phyloP scores from a whole-genome alignment of 805 yeast genomes.

The Lachancea thermotolerans region DNA sequence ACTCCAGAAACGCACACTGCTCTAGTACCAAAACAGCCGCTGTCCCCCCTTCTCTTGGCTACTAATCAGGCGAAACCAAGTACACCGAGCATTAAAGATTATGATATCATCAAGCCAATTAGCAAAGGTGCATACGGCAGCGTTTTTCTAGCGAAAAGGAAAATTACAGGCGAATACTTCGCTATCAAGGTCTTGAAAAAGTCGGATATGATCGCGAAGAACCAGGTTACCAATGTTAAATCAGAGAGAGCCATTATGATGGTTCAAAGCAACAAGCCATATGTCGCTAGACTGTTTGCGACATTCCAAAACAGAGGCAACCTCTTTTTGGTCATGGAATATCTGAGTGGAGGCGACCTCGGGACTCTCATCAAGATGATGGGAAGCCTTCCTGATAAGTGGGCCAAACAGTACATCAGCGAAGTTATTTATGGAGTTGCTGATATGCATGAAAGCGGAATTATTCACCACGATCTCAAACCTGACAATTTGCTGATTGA shows the following conservation, averaged over 20 bases:
- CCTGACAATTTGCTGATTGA: conserved; percentile 92
- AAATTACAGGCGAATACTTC: conserved; percentile 85
- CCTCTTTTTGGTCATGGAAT: conserved; percentile 92
- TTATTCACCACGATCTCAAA: conserved; percentile 90
- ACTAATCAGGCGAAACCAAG: conserved; percentile 50
- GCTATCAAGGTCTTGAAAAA: conserved; percentile 90
- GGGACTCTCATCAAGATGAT: conserved; percentile 77
- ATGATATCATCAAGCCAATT: conserved; percentile 85
- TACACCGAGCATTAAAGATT: conserved; percentile 73
- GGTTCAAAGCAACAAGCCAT: conserved; percentile 90
- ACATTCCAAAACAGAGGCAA: conserved; percentile 86
- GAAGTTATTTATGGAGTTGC: conserved; percentile 88
- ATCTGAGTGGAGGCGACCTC: conserved; percentile 91
- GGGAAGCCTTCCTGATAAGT: conserved; percentile 76
- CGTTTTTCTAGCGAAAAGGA: conserved; percentile 78
- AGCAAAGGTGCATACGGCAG: conserved; percentile 98
- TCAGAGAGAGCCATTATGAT: conserved; percentile 97
- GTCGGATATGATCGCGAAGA: conserved; percentile 94
- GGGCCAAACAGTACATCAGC: conserved; percentile 82
- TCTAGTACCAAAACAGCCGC: conserved; percentile 46
- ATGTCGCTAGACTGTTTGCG: conserved; percentile 81
- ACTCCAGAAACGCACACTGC: conserved; percentile 29
- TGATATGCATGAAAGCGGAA: conserved; percentile 81
- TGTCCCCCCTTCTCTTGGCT: conserved; percentile 74
- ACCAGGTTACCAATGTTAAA: conserved; percentile 89